phyloP scores from a whole-genome alignment of 345 rosid genomes.

The Rhizophora mangle region DNA sequence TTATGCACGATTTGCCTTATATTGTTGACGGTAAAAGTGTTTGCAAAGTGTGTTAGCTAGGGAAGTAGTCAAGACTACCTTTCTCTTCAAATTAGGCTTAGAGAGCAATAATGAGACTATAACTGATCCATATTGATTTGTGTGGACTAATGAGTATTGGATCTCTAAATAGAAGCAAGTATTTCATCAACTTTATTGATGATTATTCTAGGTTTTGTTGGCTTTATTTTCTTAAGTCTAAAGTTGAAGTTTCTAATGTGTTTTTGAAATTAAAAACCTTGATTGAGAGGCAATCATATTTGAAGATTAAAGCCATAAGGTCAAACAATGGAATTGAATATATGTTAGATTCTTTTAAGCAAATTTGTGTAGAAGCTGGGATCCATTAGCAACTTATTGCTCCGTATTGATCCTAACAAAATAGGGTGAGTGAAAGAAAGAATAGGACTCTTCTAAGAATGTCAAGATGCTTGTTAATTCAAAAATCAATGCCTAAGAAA shows the following conservation, averaged over 20 bases:
- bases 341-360: no score
- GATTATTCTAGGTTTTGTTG: not conserved
- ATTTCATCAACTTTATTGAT: not conserved
- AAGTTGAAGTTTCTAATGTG: not conserved
- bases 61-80: not conserved
- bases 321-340: not conserved
- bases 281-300: not conserved
- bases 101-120: not conserved
- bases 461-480: no score
- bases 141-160: not conserved
- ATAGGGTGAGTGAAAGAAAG: no score
- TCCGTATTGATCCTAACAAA: no score
- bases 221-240: no score
- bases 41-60: not conserved
- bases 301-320: not conserved
- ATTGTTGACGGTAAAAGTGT: not conserved
- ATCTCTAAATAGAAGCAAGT: not conserved
- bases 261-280: no score
- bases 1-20: not conserved
- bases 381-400: no score
- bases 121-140: not conserved
- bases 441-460: no score
- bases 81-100: not conserved
- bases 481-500: no score
- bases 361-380: no score